Percentiles rank a stretch among this genome's conserved stretches.
Evolutionary conservation across 2,329 filamentous ascomycete species (phyloP).

Genomic region (Pseudofabraea citricarpa): DNA sequence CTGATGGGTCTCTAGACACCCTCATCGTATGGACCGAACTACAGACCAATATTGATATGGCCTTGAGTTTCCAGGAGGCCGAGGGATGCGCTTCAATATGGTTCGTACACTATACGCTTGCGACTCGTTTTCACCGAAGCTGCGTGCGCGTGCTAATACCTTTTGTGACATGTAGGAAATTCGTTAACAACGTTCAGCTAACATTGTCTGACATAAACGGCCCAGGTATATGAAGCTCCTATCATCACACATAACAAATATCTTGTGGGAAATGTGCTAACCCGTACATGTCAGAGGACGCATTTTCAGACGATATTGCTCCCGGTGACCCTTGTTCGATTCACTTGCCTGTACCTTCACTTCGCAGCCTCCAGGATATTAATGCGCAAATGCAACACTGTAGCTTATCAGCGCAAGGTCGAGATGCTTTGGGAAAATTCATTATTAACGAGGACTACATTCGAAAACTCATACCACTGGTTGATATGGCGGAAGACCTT

Average conservation of each 20-base stretch:
- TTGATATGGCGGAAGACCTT: conserved; percentile 85
- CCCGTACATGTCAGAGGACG: conserved; percentile 83
- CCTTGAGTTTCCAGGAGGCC: conserved; percentile 94
- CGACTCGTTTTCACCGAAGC: not conserved
- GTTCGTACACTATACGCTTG: conserved; percentile 43
- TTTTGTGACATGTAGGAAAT: conserved; percentile 59
- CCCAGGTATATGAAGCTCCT: conserved; percentile 46
- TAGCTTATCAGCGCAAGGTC: conserved; percentile 67
- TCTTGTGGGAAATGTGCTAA: too few species aligned
- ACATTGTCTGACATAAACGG: conserved; percentile 59
- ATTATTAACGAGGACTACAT: conserved; percentile 86
- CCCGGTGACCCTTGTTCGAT: conserved; percentile 65
- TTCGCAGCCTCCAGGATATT: conserved; percentile 80
- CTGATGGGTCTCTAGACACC: conserved; percentile 60
- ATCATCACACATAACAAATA: too few species aligned
- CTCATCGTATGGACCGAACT: conserved; percentile 97
- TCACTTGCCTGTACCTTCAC: conserved; percentile 70
- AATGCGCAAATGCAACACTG: conserved; percentile 79
- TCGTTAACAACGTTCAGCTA: conserved; percentile 81
- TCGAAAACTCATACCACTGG: conserved; percentile 76
- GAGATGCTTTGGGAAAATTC: conserved; percentile 83
- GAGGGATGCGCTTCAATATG: conserved; percentile 92
- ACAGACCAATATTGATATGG: conserved; percentile 84
- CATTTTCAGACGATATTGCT: conserved; percentile 77
- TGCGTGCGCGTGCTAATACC: conserved; percentile 5